Conservation (phyloP, 768 basidiomycete genomes). For the Lactarius pseudohatsudake region DNA sequence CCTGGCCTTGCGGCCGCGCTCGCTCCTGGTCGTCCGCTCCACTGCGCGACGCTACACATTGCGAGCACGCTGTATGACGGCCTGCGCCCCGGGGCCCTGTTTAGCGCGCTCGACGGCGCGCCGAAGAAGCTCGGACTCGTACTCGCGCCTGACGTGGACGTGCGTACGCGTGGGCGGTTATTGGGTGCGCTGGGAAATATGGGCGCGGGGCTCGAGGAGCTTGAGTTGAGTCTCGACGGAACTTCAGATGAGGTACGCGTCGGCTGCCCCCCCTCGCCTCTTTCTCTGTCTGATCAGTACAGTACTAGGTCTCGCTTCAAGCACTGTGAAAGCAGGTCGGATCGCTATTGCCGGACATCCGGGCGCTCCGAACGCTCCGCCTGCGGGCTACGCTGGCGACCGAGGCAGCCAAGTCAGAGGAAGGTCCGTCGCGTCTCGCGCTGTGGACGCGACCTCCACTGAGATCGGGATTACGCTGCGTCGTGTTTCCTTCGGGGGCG, state of each 20-base stretch:
- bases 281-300: neutral
- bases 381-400: conserved; percentile 41
- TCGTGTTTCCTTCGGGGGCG: conserved; percentile 35
- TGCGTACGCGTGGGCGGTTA: conserved; percentile 36
- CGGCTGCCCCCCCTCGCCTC: rapidly evolving
- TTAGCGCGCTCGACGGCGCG: conserved; percentile 30
- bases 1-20: too few species aligned
- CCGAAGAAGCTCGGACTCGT: conserved; percentile 26
- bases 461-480: conserved; percentile 31
- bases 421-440: conserved; percentile 32
- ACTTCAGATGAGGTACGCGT: conserved; percentile 35
- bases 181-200: conserved; percentile 35
- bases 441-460: conserved; percentile 33
- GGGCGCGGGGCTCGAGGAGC: conserved; percentile 31
- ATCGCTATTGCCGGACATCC: conserved; percentile 33
- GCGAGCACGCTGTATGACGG: too few species aligned
- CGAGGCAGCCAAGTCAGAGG: conserved; percentile 40
- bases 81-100: conserved; percentile 36
- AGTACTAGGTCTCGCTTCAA: too few species aligned
- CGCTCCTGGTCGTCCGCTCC: too few species aligned
- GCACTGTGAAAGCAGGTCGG: conserved; percentile 35
- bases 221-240: conserved; percentile 33
- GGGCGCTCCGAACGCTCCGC: conserved; percentile 33
- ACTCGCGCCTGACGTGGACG: conserved; percentile 33
- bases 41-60: too few species aligned